These are phyloP conservation scores for Hexamita inflata DNA, from an alignment of 208 protist genomes.

Conservation along the genomic window DNA sequence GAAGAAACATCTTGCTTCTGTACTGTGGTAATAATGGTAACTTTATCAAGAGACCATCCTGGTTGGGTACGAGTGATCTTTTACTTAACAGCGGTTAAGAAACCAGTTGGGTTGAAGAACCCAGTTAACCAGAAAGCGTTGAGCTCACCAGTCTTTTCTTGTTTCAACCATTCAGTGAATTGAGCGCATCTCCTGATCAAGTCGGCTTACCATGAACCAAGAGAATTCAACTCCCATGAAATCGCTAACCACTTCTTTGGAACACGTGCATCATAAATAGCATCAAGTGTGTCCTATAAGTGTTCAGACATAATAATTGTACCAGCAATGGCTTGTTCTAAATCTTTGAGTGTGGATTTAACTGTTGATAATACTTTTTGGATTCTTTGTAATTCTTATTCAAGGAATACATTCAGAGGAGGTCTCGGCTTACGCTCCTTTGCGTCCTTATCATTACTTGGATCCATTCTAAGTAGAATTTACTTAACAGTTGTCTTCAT, in stretches of 20 bases:
- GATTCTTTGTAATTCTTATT: constrained; percentile 81
- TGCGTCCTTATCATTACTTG: not conserved
- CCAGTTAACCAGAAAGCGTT: constrained; percentile 81
- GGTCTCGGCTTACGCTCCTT: constrained; percentile 40
- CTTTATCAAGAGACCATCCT: constrained; percentile 83
- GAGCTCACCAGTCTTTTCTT: constrained; percentile 64
- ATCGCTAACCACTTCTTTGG: constrained; percentile 70
- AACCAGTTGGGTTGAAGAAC: constrained; percentile 92
- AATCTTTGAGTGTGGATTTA: constrained; percentile 65
- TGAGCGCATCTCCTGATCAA: constrained; percentile 76
- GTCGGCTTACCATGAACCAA: constrained; percentile 85
- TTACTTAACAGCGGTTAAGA: constrained; percentile 90
- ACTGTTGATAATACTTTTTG: constrained; percentile 37
- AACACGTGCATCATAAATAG: constrained; percentile 79
- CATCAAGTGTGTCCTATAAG: constrained; percentile 74
- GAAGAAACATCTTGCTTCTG: too few species aligned
- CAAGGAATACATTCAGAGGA: constrained; percentile 79
- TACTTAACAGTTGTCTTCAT: constrained; percentile 40
- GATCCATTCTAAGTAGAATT: too few species aligned
- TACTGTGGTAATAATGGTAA: constrained; percentile 75
- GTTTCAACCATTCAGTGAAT: constrained; percentile 72
- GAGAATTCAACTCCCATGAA: constrained; percentile 74
- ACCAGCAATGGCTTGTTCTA: constrained; percentile 81
- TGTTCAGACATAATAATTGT: constrained; percentile 82
- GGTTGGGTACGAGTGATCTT: constrained; percentile 61